Percentiles rank a stretch among this genome's conserved stretches.
Conservation (phyloP, 192 early-diverging fungal genomes). For the Umbelopsis sp. region DNA sequence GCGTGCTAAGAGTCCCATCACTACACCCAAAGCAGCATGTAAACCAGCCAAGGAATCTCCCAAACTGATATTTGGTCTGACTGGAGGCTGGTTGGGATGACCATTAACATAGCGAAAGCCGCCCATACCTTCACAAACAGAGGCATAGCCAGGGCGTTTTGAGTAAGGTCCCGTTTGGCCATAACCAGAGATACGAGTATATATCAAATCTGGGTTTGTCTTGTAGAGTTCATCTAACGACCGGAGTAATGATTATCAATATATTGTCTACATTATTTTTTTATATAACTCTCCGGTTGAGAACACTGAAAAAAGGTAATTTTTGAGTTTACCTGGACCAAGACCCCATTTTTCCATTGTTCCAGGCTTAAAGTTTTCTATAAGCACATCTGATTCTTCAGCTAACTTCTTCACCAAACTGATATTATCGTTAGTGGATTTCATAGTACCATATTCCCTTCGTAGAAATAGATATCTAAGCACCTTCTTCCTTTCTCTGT, state of each 20-base stretch:
- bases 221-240: slow-evolving; percentile 41
- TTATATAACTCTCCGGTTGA: neutral
- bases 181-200: slow-evolving; percentile 54
- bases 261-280: too few relatives aligned
- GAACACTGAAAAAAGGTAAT: too few relatives aligned
- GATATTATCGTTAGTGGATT: neutral
- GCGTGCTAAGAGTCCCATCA: slow-evolving; percentile 39
- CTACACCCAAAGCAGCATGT: slow-evolving; percentile 45
- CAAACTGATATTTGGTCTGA: slow-evolving; percentile 52
- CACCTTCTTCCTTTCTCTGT: slow-evolving; percentile 46
- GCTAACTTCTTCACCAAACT: slow-evolving; percentile 34
- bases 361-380: slow-evolving; percentile 57
- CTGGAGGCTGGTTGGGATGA: slow-evolving; percentile 41
- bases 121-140: slow-evolving; percentile 54
- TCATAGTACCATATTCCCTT: neutral
- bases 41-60: slow-evolving; percentile 54
- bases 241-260: too few relatives aligned
- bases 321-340: slow-evolving; percentile 48
- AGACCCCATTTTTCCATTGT: slow-evolving; percentile 60
- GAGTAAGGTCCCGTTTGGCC: slow-evolving; percentile 55
- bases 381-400: slow-evolving; percentile 45
- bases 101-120: slow-evolving; percentile 50
- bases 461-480: neutral
- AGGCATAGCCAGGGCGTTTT: slow-evolving; percentile 47
- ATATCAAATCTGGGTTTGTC: slow-evolving; percentile 45